A percentile compares a stretch with the other conserved stretches of the same genome.
These are phyloP conservation scores for Furcasterigmium furcatum DNA, from an alignment of 2,329 filamentous ascomycete genomes.

Conservation along the genomic window DNA sequence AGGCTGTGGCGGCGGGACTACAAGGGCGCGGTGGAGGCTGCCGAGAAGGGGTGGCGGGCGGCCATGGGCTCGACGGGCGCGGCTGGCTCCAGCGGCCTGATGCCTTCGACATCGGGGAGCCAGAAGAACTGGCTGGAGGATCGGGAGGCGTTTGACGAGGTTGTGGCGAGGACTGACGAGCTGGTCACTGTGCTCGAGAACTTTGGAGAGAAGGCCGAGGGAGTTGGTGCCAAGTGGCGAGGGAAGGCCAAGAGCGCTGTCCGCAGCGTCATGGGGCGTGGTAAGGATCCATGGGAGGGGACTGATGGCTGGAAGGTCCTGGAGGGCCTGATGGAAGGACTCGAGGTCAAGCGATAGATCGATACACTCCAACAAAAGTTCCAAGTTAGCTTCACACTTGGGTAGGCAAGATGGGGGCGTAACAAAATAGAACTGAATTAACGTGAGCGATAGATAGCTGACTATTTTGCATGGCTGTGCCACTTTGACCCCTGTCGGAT, in stretches of 20 bases:
- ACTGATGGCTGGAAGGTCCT: constrained; percentile 64
- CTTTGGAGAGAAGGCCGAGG: constrained; percentile 61
- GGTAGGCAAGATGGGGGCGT: too few relatives aligned
- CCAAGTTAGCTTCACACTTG: too few relatives aligned
- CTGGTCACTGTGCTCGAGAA: constrained; percentile 82
- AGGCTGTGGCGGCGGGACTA: constrained; percentile 72
- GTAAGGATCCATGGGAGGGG: constrained; percentile 79
- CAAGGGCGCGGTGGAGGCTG: constrained; percentile 70
- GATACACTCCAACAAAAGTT: neutral
- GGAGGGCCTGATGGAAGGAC: constrained; percentile 50
- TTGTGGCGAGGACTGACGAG: constrained; percentile 77
- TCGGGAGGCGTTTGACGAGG: constrained; percentile 62
- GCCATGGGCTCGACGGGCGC: constrained; percentile 30
- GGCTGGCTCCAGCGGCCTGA: neutral
- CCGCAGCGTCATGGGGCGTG: constrained; percentile 78
- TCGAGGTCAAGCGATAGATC: constrained; percentile 30
- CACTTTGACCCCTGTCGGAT: too few relatives aligned
- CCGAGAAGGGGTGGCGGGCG: constrained; percentile 87
- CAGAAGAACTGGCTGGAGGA: constrained; percentile 50
- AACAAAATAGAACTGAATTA: too few relatives aligned
- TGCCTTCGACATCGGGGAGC: constrained; percentile 1
- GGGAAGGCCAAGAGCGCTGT: constrained; percentile 85
- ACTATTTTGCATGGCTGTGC: too few relatives aligned
- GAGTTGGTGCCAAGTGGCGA: constrained; percentile 78
- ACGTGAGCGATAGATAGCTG: too few relatives aligned